Evolutionary conservation across 2,329 filamentous ascomycete species (phyloP).

Genomic region (Neonectria hederae): DNA sequence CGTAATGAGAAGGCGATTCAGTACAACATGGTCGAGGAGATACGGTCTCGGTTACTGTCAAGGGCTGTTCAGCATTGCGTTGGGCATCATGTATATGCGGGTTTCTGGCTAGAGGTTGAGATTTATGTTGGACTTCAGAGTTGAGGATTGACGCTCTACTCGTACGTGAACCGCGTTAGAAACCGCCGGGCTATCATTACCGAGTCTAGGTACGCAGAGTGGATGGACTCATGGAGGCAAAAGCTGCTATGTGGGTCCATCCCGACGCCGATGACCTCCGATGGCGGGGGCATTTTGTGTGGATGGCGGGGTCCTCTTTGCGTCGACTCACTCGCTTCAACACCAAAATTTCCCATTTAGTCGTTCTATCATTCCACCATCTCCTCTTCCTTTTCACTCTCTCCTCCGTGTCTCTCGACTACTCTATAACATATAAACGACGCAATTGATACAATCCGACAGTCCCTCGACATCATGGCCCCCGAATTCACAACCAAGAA

Average conservation of each 20-base stretch:
- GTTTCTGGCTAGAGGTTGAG: not conserved
- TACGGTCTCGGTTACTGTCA: not conserved
- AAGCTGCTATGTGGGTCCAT: constrained; percentile 24
- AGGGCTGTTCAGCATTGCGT: not conserved
- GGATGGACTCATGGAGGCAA: not conserved
- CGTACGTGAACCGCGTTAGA: constrained; percentile 6
- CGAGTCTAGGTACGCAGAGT: too few species aligned
- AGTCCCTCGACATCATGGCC: constrained; percentile 37
- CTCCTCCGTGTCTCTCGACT: not conserved
- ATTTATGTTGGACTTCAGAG: not conserved
- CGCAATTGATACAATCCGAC: not conserved
- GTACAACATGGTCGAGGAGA: not conserved
- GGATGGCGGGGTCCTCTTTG: constrained; percentile 41
- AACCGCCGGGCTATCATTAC: constrained; percentile 29
- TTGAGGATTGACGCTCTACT: not conserved
- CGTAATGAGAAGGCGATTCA: constrained; percentile 4
- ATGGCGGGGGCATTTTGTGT: constrained; percentile 44
- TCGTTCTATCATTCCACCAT: constrained; percentile 4
- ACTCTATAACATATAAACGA: not conserved
- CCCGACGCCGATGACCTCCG: constrained; percentile 38
- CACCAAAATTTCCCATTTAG: constrained; percentile 32
- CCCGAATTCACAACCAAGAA: constrained; percentile 65
- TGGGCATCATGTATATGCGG: not conserved
- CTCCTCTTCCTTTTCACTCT: not conserved
- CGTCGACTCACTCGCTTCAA: constrained; percentile 24